phyloP scores from a whole-genome alignment of 192 early-diverging fungal species.

The Linnemannia hyalina region DNA sequence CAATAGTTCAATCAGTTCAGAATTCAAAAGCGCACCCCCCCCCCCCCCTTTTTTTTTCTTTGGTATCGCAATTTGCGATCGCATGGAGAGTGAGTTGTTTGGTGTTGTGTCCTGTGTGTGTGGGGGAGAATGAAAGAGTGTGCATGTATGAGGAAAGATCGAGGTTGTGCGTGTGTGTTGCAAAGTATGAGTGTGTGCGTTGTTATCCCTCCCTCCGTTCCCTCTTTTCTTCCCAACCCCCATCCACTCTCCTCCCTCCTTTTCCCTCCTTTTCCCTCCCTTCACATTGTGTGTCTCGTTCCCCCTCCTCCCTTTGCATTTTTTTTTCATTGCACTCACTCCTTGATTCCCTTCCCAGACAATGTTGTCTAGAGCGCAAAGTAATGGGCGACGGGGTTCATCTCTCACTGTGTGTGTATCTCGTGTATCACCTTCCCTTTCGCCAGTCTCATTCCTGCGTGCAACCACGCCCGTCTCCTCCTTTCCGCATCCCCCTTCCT shows the following conservation, averaged over 20 bases:
- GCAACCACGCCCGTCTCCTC: constrained; percentile 14
- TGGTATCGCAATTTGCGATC: constrained; percentile 2
- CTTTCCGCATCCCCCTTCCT: not conserved
- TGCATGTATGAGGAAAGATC: not conserved
- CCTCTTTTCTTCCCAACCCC: not conserved
- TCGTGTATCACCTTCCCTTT: not conserved
- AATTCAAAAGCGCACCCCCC: not conserved
- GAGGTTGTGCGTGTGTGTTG: not conserved
- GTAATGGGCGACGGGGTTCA: no score
- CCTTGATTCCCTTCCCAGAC: not conserved
- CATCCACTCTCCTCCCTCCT: not conserved
- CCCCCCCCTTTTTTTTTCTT: not conserved
- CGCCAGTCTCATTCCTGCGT: constrained; percentile 26
- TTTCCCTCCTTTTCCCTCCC: not conserved
- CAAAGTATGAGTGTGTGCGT: no score
- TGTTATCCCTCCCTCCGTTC: not conserved
- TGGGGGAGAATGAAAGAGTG: not conserved
- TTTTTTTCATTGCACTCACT: not conserved
- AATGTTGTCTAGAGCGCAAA: no score
- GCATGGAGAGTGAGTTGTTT: not conserved
- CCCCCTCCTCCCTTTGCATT: not conserved
- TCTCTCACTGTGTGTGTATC: no score
- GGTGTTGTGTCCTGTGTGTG: not conserved
- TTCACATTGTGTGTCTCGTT: not conserved
- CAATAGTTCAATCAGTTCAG: not conserved